Conservation (phyloP, 306 rosid genomes). For the Prunus kanzakura region DNA sequence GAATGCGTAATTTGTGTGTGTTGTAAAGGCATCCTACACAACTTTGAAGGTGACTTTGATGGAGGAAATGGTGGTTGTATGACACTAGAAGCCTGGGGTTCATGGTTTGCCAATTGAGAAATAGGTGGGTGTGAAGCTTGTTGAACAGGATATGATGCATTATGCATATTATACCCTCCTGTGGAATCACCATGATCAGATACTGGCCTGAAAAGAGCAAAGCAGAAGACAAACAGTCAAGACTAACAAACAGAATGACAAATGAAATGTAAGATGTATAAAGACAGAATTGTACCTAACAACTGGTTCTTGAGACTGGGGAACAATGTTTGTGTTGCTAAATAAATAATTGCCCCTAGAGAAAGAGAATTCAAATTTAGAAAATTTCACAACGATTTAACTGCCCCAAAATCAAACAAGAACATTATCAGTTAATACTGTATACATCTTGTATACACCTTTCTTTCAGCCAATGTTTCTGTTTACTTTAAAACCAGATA, state of each 20-base stretch:
- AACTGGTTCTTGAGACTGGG: slow-evolving; percentile 48
- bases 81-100: slow-evolving; percentile 33
- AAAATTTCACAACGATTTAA: neutral
- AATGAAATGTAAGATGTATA: neutral
- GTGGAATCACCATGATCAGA: slow-evolving; percentile 45
- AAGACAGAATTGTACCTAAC: slow-evolving; percentile 45
- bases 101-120: slow-evolving; percentile 55
- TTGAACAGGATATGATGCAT: slow-evolving; percentile 47
- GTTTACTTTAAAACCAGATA: neutral
- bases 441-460: neutral
- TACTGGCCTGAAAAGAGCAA: slow-evolving; percentile 46
- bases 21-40: slow-evolving; percentile 43
- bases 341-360: slow-evolving; percentile 45
- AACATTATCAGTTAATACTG: slow-evolving; percentile 1
- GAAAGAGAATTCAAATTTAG: slow-evolving; percentile 9
- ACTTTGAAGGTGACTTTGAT: slow-evolving; percentile 37
- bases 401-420: neutral
- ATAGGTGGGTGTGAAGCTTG: slow-evolving; percentile 44
- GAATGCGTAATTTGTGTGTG: slow-evolving; percentile 40
- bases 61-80: slow-evolving; percentile 50
- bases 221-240: neutral
- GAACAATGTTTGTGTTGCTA: slow-evolving; percentile 37
- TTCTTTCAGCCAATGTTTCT: neutral
- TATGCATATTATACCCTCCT: slow-evolving; percentile 44
- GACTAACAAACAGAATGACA: neutral